These are phyloP conservation scores for Pythium apleroticum DNA, from an alignment of 352 stramenopile species.

Conservation along the genomic window DNA sequence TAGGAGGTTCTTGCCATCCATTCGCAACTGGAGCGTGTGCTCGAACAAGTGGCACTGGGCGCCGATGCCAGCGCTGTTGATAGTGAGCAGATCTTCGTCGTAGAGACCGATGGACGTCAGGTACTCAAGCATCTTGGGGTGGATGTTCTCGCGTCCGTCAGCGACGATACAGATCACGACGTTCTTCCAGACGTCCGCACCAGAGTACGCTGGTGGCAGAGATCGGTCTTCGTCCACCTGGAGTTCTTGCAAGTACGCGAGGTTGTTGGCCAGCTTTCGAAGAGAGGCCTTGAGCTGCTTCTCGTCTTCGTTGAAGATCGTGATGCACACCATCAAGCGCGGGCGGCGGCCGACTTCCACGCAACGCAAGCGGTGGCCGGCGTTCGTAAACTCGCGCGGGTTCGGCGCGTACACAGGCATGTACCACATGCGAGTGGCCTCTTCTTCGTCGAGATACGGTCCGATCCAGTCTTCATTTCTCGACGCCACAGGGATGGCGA, in stretches of 20 bases:
- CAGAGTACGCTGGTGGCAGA: slow-evolving; percentile 44
- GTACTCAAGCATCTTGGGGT: slow-evolving; percentile 83
- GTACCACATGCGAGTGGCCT: slow-evolving; percentile 79
- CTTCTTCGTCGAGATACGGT: slow-evolving; percentile 68
- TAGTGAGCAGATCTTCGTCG: slow-evolving; percentile 83
- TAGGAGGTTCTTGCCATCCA: slow-evolving; percentile 67
- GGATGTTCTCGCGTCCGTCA: slow-evolving; percentile 72
- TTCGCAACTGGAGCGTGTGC: slow-evolving; percentile 73
- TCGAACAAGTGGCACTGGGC: slow-evolving; percentile 86
- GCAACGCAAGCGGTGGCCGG: slow-evolving; percentile 73
- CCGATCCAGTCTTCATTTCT: slow-evolving; percentile 82
- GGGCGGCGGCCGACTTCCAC: slow-evolving; percentile 72
- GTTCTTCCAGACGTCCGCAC: slow-evolving; percentile 80
- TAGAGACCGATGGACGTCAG: slow-evolving; percentile 71
- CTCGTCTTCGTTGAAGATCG: slow-evolving; percentile 82
- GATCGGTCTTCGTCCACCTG: slow-evolving; percentile 32
- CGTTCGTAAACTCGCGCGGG: slow-evolving; percentile 74
- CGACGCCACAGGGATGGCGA: slow-evolving; percentile 61
- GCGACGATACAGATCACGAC: slow-evolving; percentile 80
- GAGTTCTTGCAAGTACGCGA: slow-evolving; percentile 65
- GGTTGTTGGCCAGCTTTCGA: slow-evolving; percentile 83
- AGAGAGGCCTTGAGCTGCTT: slow-evolving; percentile 70
- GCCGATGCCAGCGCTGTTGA: slow-evolving; percentile 81
- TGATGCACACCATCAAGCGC: slow-evolving; percentile 84
- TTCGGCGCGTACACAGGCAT: slow-evolving; percentile 65